These are phyloP conservation scores for Pseudozyma sp. DNA, from an alignment of 1,284 basidiomycete species.

Conservation along the genomic window DNA sequence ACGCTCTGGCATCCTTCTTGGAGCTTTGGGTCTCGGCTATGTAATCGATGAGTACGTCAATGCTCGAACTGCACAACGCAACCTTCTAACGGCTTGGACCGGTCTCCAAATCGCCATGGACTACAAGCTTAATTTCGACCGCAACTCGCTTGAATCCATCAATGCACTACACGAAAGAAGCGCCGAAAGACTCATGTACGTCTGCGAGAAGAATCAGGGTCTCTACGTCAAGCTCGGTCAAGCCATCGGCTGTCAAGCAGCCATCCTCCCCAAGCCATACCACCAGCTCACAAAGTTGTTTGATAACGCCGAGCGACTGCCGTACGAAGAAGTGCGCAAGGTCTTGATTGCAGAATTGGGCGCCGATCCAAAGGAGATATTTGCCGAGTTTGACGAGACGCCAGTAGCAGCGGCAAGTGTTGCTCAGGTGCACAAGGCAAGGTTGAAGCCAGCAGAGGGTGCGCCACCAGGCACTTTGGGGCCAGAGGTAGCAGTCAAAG, in stretches of 20 bases:
- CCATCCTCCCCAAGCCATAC: slow-evolving; percentile 62
- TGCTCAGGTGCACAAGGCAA: slow-evolving; percentile 60
- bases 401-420: slow-evolving; percentile 62
- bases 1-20: slow-evolving; percentile 19
- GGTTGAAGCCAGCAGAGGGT: slow-evolving; percentile 29
- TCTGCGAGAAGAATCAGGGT: slow-evolving; percentile 62
- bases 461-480: slow-evolving; percentile 28
- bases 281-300: slow-evolving; percentile 58
- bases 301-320: slow-evolving; percentile 58
- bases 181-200: slow-evolving; percentile 52
- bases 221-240: slow-evolving; percentile 63
- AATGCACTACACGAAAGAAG: slow-evolving; percentile 61
- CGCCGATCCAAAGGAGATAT: slow-evolving; percentile 48
- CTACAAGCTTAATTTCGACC: slow-evolving; percentile 65
- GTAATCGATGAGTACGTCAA: slow-evolving; percentile 49
- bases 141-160: slow-evolving; percentile 46
- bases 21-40: slow-evolving; percentile 17
- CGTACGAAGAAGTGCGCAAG: slow-evolving; percentile 45
- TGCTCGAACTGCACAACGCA: slow-evolving; percentile 49
- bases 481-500: slow-evolving; percentile 60
- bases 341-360: slow-evolving; percentile 57
- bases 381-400: slow-evolving; percentile 47
- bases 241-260: slow-evolving; percentile 59
- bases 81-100: slow-evolving; percentile 50
- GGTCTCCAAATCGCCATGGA: slow-evolving; percentile 58